These are phyloP conservation scores for Ilyonectria robusta DNA, from an alignment of 2,329 filamentous ascomycete genomes.

Conservation along the genomic window DNA sequence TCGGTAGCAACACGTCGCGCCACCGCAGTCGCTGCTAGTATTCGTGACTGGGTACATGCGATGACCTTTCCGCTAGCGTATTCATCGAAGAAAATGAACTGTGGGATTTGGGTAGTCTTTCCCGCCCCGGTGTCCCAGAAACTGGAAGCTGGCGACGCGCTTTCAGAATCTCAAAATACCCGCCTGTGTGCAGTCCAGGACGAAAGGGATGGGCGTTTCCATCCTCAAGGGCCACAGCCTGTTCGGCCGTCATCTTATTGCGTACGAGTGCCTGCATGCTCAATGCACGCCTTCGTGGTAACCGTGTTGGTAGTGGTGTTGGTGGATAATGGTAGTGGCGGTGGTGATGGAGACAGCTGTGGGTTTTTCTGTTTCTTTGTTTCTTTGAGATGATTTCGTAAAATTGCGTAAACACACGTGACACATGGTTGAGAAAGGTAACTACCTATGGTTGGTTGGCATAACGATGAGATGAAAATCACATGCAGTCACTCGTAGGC, in stretches of 20 bases:
- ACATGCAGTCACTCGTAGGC: no score
- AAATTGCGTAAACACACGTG: not conserved
- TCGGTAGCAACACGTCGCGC: constrained; percentile 93
- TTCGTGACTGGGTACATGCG: constrained; percentile 89
- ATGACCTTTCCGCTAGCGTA: constrained; percentile 73
- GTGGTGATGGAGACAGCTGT: not conserved
- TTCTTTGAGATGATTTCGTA: not conserved
- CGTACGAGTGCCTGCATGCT: not conserved
- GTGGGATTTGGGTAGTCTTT: constrained; percentile 26
- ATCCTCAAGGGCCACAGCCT: not conserved
- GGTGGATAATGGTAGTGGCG: not conserved
- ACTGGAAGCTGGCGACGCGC: not conserved
- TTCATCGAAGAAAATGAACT: not conserved
- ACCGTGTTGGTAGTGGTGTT: not conserved
- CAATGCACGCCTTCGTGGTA: not conserved
- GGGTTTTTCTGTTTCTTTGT: not conserved
- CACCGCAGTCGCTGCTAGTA: constrained; percentile 94
- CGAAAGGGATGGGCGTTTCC: not conserved
- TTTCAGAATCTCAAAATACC: not conserved
- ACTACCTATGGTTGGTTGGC: no score
- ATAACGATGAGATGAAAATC: no score
- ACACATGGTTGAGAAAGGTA: not conserved
- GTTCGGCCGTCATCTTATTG: not conserved
- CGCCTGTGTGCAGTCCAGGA: not conserved
- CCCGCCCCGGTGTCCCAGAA: no score